Base-by-base conservation (phyloP, 2,329 filamentous ascomycete species). In the Chaetomium strumarium region DNA sequence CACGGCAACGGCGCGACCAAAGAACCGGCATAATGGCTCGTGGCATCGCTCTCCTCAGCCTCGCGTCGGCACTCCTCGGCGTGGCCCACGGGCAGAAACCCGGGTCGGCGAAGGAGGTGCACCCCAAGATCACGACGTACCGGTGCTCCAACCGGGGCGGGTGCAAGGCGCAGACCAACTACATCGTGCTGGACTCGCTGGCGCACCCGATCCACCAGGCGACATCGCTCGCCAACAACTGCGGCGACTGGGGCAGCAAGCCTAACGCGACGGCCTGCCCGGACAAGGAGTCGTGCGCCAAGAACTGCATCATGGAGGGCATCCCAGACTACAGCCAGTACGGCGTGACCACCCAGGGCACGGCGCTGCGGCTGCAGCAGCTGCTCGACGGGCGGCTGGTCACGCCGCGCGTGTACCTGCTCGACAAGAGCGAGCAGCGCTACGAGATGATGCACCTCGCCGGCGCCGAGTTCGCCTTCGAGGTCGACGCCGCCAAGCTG, bases 401-500 rank as follows among this genome's bases (percentile, higher is more conserved):
- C 10, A 58, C 56, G 2, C 64, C 78, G 13, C 74, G 81, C 53
- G 66, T 81, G 39, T 85, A 83, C 64, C 72, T 84, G 48, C 73
- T 84, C 64, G 74, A 72, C 55, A 65, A 49, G 58, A 69, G 72
- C 46, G 75, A 78, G 50, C 70, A 68, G 51, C 75, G 75, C 48
- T 85, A 85, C 63, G 68, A 81, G 66, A 71, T 76, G 58, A 75
- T 84, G 65, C 72, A 78, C 55, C 70, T 84, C 46, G 70, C 77
- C 48, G 76, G 76, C 67, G 69, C 77, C 60, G 82, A 85, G 64
- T 76, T 85, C 63, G 77, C 76, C 12, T 83, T 85, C 53, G 80
- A 84, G 51, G 80, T 84, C 12, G 80, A 85, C 63, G 73, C 82
- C 40, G 81, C 79, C 37, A 73, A 76, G 55, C 71, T 84, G 24